Percentiles rank a stretch among this genome's conserved stretches.
Conservation (phyloP, 495 filamentous ascomycete species). For the Neurospora sp. region DNA sequence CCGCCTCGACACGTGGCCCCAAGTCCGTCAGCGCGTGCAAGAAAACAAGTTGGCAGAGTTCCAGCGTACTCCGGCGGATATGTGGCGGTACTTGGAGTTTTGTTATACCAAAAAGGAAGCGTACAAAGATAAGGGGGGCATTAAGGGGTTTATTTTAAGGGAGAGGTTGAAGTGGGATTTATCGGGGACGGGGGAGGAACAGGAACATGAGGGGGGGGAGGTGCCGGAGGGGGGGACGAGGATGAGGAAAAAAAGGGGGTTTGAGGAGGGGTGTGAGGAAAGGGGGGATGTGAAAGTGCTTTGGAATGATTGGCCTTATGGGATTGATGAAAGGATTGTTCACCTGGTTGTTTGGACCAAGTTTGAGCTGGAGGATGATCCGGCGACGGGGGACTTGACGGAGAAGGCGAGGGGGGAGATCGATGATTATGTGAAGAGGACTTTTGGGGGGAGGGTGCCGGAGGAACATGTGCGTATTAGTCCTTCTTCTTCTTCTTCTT, state of each 20-base stretch:
- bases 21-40: slow-evolving; percentile 51
- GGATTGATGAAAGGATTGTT: slow-evolving; percentile 61
- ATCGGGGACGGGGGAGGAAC: no score
- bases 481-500: neutral
- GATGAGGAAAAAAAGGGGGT: slow-evolving; percentile 18
- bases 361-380: slow-evolving; percentile 54
- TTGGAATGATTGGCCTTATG: slow-evolving; percentile 89
- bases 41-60: slow-evolving; percentile 64
- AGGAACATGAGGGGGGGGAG: no score
- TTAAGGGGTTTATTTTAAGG: slow-evolving; percentile 63
- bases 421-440: slow-evolving; percentile 53
- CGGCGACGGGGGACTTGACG: slow-evolving; percentile 57
- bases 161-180: slow-evolving; percentile 54
- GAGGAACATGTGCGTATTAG: slow-evolving; percentile 32
- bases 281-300: slow-evolving; percentile 61
- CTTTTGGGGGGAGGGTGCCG: slow-evolving; percentile 40
- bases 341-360: slow-evolving; percentile 91
- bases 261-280: slow-evolving; percentile 21
- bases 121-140: slow-evolving; percentile 51
- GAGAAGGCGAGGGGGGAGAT: slow-evolving; percentile 51
- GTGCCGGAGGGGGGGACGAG: no score
- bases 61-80: slow-evolving; percentile 60
- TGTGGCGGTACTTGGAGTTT: slow-evolving; percentile 62
- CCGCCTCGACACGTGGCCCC: slow-evolving; percentile 46
- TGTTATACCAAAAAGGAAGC: slow-evolving; percentile 49